Evolutionary conservation across 331 rosid genomes (phyloP), one percentile per base, ranked within the genome.

Genomic region (Quercus lobata): DNA sequence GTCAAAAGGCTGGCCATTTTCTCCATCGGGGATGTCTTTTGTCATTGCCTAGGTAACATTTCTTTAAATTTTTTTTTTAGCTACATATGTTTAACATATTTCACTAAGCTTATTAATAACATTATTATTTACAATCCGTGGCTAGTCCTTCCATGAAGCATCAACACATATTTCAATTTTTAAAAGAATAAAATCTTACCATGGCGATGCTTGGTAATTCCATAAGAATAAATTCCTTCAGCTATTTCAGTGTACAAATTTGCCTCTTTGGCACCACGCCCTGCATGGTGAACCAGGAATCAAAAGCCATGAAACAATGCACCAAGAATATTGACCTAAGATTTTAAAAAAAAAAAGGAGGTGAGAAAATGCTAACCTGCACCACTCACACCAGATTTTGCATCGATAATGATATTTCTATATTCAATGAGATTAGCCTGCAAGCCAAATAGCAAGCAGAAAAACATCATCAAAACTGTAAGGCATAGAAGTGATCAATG

Each of bases 371-470:
- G 63, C 90, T 77, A 63, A 95, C 99, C 99, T 86, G 97, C 99
- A 80, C 99, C 99, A 61, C 96, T 95, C 72, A 95, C 99, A 65
- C 94, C 99, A 75, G 99, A 95, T 84, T 95, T 95, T 22, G 99
- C 80, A 82, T 95, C 99, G 65, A 93, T 89, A 55, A 90, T 95
- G 71, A 95, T 87, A 84, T 89, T 89, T 69, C 56, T 83, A 79
- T 44, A 75, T 69, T 81, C 81, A 81, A 95, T 73, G 71, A 93
- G 94, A 84, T 89, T 91, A 65, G 91, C 94, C 99, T 95, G 96
- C 74, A 76, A 77, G 63, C 82, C 53, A 78, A 77, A 79, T 55
- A 61, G 71, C 66, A 60, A 72, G 29, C 61, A 69, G 81, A 79
- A 72, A 69, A 8, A 41, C 12, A 60, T 52, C 57, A 73, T 32